Percentiles rank a stretch among this genome's conserved stretches.
Conservation (phyloP, 2,329 filamentous ascomycete species). For the Aspergillus puulaauensis region DNA sequence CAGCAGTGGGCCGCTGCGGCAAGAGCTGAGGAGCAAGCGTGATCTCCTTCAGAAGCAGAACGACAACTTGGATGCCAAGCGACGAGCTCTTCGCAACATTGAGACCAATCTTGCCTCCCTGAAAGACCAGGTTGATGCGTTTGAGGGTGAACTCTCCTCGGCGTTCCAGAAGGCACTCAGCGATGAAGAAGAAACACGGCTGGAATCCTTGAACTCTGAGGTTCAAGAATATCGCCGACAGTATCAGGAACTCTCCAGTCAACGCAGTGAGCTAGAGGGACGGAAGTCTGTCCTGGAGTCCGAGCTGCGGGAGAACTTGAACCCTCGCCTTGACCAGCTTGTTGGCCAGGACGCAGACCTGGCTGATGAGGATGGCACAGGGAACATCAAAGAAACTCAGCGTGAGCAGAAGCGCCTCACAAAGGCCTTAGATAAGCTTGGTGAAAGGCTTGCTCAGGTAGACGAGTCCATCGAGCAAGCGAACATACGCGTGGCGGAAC, state of each 20-base stretch:
- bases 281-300: conserved; percentile 82
- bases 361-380: conserved; percentile 57
- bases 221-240: conserved; percentile 75
- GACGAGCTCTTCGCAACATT: conserved; percentile 63
- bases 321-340: conserved; percentile 82
- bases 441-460: conserved; percentile 69
- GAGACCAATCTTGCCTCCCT: conserved; percentile 74
- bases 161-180: conserved; percentile 92
- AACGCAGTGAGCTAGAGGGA: conserved; percentile 73
- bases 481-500: conserved; percentile 54
- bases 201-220: conserved; percentile 68
- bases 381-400: conserved; percentile 73
- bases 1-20: conserved; percentile 75
- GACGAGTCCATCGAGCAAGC: conserved; percentile 68
- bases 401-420: conserved; percentile 77
- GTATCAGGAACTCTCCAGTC: conserved; percentile 71
- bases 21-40: conserved; percentile 75
- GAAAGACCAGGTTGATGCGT: conserved; percentile 70
- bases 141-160: conserved; percentile 76
- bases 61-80: conserved; percentile 72
- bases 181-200: conserved; percentile 74
- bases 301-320: conserved; percentile 84
- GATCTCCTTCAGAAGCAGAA: conserved; percentile 70
- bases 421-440: conserved; percentile 65
- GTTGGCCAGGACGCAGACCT: conserved; percentile 71